Evolutionary conservation across 169 alveolate species (phyloP).

Genomic region (Cyclospora cayetanensis): DNA sequence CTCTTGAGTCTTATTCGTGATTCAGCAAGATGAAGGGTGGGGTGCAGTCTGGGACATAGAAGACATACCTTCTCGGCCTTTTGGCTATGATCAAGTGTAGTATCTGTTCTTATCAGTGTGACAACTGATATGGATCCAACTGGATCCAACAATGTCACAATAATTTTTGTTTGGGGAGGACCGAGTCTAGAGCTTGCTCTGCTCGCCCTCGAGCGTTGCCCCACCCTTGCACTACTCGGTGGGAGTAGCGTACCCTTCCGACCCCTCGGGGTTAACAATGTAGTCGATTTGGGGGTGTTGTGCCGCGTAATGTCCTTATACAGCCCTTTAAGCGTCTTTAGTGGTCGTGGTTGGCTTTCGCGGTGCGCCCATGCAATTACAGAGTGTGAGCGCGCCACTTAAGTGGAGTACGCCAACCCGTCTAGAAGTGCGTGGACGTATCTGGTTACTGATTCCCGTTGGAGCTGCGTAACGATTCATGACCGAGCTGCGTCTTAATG

Average conservation of each 20-base stretch:
- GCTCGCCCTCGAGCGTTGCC: conserved; percentile 74
- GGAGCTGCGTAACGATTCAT: no score
- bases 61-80: conserved; percentile 96
- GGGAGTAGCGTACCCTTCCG: conserved; percentile 73
- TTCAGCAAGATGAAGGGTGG: background rate
- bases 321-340: no score
- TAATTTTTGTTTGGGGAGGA: conserved; percentile 74
- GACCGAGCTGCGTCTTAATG: no score
- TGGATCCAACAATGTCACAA: conserved; percentile 77
- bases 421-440: no score
- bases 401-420: no score
- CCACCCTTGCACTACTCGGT: conserved; percentile 69
- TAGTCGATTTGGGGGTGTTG: background rate
- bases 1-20: conserved; percentile 49
- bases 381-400: no score
- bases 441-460: no score
- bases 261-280: conserved; percentile 75
- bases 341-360: no score
- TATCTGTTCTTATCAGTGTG: conserved; percentile 97
- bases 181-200: conserved; percentile 72
- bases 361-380: no score
- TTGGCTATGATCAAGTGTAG: conserved; percentile 98
- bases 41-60: background rate
- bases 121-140: conserved; percentile 91
- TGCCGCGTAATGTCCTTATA: no score